A percentile compares a stretch with the other conserved stretches of the same genome.
Evolutionary conservation across 1,284 basidiomycete genomes (phyloP).

Genomic region (Melampsora larici-populina): DNA sequence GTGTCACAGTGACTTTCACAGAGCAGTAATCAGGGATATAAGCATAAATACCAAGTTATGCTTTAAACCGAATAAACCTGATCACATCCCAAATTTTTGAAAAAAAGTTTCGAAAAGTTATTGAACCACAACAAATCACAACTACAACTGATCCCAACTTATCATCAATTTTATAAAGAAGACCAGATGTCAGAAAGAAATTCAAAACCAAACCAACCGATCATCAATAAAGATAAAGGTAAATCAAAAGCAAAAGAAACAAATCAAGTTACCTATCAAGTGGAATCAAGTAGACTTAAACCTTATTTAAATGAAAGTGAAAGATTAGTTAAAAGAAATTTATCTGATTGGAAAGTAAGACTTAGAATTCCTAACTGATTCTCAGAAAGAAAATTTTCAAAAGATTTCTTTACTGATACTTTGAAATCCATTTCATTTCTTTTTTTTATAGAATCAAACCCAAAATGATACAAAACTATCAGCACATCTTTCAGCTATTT

Average conservation of each 20-base stretch:
- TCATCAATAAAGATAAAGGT: neutral
- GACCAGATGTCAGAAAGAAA: neutral
- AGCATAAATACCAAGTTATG: no score
- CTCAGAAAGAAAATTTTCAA: neutral
- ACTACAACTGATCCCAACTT: no score
- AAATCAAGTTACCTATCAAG: slow-evolving; percentile 12
- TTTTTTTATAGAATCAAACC: slow-evolving; percentile 32
- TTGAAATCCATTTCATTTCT: neutral
- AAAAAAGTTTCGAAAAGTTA: no score
- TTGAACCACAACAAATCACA: no score
- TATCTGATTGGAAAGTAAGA: slow-evolving; percentile 29
- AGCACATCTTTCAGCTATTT: slow-evolving; percentile 31
- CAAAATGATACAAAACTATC: slow-evolving; percentile 38
- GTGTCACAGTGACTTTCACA: no score
- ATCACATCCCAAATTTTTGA: no score
- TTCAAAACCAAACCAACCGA: neutral
- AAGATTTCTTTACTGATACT: neutral
- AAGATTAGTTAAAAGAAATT: slow-evolving; percentile 19
- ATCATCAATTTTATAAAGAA: no score
- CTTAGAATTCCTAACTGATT: neutral
- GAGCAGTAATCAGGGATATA: no score
- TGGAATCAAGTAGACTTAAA: slow-evolving; percentile 13
- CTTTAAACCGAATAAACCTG: no score
- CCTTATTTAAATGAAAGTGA: slow-evolving; percentile 25
- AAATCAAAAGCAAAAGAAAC: slow-evolving; percentile 14